Conservation (phyloP, 306 rosid species). For the Cicer cuneatum region DNA sequence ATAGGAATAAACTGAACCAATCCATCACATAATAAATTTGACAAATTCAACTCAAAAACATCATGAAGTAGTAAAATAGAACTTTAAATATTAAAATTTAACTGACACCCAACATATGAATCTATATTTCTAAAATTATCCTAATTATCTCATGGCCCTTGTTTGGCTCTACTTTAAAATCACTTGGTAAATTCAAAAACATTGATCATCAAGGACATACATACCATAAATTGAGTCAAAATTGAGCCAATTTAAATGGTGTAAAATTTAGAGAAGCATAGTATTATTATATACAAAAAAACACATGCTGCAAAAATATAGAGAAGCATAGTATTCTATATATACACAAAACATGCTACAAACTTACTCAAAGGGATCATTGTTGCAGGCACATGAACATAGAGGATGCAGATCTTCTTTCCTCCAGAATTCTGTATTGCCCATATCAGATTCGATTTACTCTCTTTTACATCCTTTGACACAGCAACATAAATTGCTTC, state of each 20-base stretch:
- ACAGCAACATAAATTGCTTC: conserved; percentile 70
- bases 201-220: conserved; percentile 3
- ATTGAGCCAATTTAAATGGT: conserved; percentile 2
- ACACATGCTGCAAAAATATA: background rate
- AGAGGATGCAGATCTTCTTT: conserved; percentile 69
- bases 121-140: conserved; percentile 6
- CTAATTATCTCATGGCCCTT: background rate
- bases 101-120: conserved; percentile 8
- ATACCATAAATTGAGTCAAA: conserved; percentile 21
- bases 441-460: conserved; percentile 68
- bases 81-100: background rate
- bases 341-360: conserved; percentile 15
- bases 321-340: background rate
- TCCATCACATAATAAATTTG: conserved; percentile 26
- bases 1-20: background rate
- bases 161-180: conserved; percentile 10
- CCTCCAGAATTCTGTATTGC: conserved; percentile 71
- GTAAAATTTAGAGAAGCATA: background rate
- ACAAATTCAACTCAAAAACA: conserved; percentile 28
- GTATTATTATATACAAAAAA: background rate
- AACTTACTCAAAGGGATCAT: conserved; percentile 78
- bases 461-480: conserved; percentile 72
- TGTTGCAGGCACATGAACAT: conserved; percentile 76
- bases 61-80: conserved; percentile 18
- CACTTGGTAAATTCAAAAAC: conserved; percentile 9